Conservation (phyloP, 495 filamentous ascomycete species). For the Hyaloscypha bicolor region DNA sequence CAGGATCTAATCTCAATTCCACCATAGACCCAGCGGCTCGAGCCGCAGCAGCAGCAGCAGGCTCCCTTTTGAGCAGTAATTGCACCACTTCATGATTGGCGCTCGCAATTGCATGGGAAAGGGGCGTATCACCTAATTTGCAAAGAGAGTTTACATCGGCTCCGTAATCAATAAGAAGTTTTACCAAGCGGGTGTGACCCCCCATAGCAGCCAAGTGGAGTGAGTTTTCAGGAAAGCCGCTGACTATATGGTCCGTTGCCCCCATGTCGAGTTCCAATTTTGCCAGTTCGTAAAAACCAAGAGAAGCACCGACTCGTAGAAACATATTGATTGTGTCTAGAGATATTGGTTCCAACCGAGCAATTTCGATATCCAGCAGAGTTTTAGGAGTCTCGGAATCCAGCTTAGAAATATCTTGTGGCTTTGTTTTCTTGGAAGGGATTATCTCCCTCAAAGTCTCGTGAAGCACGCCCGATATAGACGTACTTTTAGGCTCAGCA, state of each 20-base stretch:
- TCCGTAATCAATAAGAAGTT: conserved; percentile 11
- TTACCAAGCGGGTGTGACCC: neutral
- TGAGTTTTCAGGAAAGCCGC: conserved; percentile 5
- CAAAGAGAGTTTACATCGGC: conserved; percentile 2
- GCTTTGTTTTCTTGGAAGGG: neutral
- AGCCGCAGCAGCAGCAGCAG: neutral
- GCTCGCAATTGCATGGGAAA: conserved; percentile 7
- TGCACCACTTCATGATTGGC: conserved; percentile 1
- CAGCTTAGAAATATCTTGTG: neutral
- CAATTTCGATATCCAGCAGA: conserved; percentile 9
- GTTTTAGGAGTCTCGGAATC: neutral
- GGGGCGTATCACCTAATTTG: neutral
- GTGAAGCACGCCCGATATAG: neutral
- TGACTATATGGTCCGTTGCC: conserved; percentile 8
- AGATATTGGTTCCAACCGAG: neutral
- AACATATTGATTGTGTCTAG: conserved; percentile 1
- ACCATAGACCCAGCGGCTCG: neutral
- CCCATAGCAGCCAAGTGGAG: conserved; percentile 8
- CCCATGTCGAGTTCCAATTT: conserved; percentile 13
- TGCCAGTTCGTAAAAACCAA: conserved; percentile 9
- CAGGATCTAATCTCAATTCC: neutral
- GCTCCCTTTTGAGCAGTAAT: neutral
- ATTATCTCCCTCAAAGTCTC: conserved; percentile 9
- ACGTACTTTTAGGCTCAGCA: conserved; percentile 4
- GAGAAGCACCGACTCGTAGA: conserved; percentile 7